phyloP scores from a whole-genome alignment of 768 basidiomycete genomes.

The Lyophyllum atratum region DNA sequence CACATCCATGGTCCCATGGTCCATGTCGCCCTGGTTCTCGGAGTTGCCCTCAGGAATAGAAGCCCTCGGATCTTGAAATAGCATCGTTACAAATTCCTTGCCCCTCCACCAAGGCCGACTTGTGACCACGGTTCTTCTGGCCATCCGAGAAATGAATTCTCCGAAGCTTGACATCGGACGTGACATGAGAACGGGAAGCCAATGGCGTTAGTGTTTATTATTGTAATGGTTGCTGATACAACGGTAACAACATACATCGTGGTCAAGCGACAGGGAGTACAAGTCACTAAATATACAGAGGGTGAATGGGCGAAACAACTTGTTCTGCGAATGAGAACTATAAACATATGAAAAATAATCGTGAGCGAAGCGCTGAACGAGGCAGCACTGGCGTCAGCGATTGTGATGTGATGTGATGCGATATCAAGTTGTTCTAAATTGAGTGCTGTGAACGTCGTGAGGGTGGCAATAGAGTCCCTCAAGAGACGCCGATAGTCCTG shows the following conservation, averaged over 20 bases:
- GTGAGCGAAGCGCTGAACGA: background rate
- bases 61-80: conserved; percentile 9
- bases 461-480: background rate
- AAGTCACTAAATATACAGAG: background rate
- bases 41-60: background rate
- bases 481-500: background rate
- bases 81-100: background rate
- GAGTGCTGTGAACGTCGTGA: background rate
- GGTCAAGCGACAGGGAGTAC: background rate
- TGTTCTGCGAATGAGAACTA: conserved; percentile 14
- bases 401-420: background rate
- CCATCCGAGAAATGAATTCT: background rate
- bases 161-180: background rate
- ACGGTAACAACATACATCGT: background rate
- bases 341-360: conserved; percentile 16
- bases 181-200: background rate
- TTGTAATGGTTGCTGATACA: conserved; percentile 1
- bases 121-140: background rate
- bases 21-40: background rate
- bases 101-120: background rate
- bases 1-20: background rate
- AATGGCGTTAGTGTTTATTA: background rate
- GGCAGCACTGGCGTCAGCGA: background rate
- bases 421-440: background rate
- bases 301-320: background rate